phyloP scores from a whole-genome alignment of 495 filamentous ascomycete genomes.

The Jackrogersella minutella region DNA sequence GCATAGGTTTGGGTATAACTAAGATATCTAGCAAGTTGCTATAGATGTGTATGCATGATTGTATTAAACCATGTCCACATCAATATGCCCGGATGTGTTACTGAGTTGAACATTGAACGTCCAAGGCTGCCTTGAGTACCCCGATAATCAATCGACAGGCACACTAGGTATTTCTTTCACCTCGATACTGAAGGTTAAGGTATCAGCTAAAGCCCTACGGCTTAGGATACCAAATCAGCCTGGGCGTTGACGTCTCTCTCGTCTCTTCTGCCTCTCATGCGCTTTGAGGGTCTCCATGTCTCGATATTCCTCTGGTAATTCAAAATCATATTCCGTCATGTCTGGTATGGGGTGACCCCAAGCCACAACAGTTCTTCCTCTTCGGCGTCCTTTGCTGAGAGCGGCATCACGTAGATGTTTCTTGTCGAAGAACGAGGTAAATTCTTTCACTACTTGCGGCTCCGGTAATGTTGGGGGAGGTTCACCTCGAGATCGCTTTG shows the following conservation, averaged over 20 bases:
- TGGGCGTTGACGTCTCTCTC: constrained; percentile 45
- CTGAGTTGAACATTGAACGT: neutral
- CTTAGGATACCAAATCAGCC: constrained; percentile 26
- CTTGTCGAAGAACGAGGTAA: constrained; percentile 86
- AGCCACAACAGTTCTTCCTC: constrained; percentile 64
- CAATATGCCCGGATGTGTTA: neutral
- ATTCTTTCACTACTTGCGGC: constrained; percentile 61
- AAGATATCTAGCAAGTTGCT: neutral
- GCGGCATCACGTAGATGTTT: constrained; percentile 79
- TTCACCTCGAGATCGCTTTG: constrained; percentile 42
- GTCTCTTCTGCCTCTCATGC: constrained; percentile 67
- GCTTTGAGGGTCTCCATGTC: constrained; percentile 72
- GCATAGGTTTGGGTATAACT: neutral
- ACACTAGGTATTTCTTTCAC: neutral
- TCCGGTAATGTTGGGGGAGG: constrained; percentile 47
- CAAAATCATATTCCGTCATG: constrained; percentile 71
- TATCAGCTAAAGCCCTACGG: neutral
- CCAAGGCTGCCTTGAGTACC: no score
- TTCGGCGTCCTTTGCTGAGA: constrained; percentile 65
- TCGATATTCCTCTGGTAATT: constrained; percentile 72
- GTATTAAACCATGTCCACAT: neutral
- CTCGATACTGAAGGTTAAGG: neutral
- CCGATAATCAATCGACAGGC: neutral
- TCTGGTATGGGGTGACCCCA: constrained; percentile 89
- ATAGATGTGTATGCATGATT: neutral